Evolutionary conservation across 2,329 filamentous ascomycete species (phyloP).

Genomic region (Trichoderma sp.): DNA sequence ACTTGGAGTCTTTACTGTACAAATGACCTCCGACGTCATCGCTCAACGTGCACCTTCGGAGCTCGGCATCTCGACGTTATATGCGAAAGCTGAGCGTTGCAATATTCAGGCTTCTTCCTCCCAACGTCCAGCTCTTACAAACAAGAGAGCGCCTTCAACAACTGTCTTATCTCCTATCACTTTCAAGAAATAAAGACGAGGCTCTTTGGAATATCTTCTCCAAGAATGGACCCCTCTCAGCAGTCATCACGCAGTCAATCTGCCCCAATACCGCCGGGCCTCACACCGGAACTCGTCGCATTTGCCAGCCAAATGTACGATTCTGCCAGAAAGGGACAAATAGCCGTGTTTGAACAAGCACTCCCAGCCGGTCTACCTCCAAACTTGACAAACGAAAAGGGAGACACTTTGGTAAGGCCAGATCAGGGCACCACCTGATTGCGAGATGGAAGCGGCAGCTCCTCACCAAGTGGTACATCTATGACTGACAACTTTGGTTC

Average conservation of each 20-base stretch:
- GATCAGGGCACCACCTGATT: too few relatives aligned
- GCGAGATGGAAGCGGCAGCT: too few relatives aligned
- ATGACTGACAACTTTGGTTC: slow-evolving; percentile 2
- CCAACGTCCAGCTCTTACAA: not conserved
- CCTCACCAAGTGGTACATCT: too few relatives aligned
- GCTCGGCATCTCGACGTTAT: slow-evolving; percentile 21
- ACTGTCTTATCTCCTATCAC: not conserved
- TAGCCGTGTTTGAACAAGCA: slow-evolving; percentile 62
- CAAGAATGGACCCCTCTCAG: slow-evolving; percentile 24
- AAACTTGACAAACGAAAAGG: slow-evolving; percentile 73
- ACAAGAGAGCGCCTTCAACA: too few relatives aligned
- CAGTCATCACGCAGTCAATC: slow-evolving; percentile 7
- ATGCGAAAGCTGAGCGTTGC: not conserved
- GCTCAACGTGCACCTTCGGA: slow-evolving; percentile 9
- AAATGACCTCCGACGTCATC: slow-evolving; percentile 14
- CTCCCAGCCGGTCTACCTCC: slow-evolving; percentile 65
- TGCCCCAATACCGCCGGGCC: slow-evolving; percentile 28
- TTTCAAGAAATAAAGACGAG: not conserved
- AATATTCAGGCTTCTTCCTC: not conserved
- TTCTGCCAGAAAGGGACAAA: slow-evolving; percentile 62
- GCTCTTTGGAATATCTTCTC: too few relatives aligned
- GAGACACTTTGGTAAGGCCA: slow-evolving; percentile 64
- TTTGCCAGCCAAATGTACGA: slow-evolving; percentile 69
- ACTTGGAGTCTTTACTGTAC: not conserved
- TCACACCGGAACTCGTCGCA: slow-evolving; percentile 66